Conservation (phyloP, 352 stramenopile genomes). For the Chrysophaeum taylorii region DNA sequence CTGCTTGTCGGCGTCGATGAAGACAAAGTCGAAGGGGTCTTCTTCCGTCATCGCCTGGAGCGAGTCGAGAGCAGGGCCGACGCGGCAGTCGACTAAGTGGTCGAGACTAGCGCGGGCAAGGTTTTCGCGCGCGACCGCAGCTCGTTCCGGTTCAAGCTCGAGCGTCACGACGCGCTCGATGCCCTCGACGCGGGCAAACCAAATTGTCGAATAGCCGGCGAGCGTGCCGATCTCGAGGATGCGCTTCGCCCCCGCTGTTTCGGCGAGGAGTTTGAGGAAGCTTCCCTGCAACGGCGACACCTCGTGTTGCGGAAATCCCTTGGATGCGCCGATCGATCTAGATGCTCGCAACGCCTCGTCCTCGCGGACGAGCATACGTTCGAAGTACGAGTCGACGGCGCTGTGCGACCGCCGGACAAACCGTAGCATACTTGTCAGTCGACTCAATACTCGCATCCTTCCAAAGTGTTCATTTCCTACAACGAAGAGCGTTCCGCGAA, state of each 20-base stretch:
- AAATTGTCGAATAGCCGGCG: slow-evolving; percentile 55
- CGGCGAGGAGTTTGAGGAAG: too few species aligned
- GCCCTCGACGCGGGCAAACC: slow-evolving; percentile 42
- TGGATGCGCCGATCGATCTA: too few species aligned
- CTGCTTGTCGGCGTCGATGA: slow-evolving; percentile 61
- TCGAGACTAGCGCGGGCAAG: slow-evolving; percentile 23
- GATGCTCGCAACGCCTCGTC: too few species aligned
- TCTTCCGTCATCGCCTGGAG: slow-evolving; percentile 24
- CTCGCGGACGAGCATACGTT: too few species aligned
- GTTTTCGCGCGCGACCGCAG: slow-evolving; percentile 29
- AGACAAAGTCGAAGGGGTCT: slow-evolving; percentile 54
- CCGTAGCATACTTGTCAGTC: too few species aligned
- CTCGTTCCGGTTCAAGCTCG: slow-evolving; percentile 33
- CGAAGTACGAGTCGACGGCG: too few species aligned
- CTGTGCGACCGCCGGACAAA: too few species aligned
- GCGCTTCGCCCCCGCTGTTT: slow-evolving; percentile 33
- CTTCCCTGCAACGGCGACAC: too few species aligned
- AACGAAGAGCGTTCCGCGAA: too few species aligned
- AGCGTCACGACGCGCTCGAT: slow-evolving; percentile 32
- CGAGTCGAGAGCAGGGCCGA: neutral
- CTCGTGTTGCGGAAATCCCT: too few species aligned
- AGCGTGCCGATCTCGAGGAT: slow-evolving; percentile 61
- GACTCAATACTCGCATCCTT: too few species aligned
- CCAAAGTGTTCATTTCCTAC: too few species aligned
- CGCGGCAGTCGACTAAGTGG: neutral